These are phyloP conservation scores for Raffaelea albimanens DNA, from an alignment of 2,329 filamentous ascomycete species.

Conservation along the genomic window DNA sequence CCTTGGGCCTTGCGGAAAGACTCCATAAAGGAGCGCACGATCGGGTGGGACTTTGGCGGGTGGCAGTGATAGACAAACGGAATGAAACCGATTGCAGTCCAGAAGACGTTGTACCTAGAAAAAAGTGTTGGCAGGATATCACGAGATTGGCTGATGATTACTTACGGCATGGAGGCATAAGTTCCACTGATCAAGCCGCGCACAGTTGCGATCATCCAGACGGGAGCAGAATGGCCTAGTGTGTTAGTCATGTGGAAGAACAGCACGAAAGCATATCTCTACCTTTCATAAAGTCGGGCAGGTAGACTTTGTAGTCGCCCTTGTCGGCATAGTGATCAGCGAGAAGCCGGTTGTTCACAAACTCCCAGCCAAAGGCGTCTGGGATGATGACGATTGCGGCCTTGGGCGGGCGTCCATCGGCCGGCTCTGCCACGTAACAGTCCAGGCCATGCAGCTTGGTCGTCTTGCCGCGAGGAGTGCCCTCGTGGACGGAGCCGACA, in stretches of 20 bases:
- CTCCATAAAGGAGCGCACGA: slow-evolving; percentile 27
- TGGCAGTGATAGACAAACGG: slow-evolving; percentile 24
- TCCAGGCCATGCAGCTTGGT: slow-evolving; percentile 37
- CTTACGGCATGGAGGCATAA: slow-evolving; percentile 21
- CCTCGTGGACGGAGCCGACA: slow-evolving; percentile 33
- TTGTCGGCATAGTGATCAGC: slow-evolving; percentile 45
- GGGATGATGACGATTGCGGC: slow-evolving; percentile 44
- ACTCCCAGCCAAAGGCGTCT: slow-evolving; percentile 46
- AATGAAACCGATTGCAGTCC: slow-evolving; percentile 17
- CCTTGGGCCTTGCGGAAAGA: slow-evolving; percentile 24
- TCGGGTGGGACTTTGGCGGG: slow-evolving; percentile 21
- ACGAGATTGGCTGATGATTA: too few relatives aligned
- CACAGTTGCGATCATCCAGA: slow-evolving; percentile 20
- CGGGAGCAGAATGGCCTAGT: slow-evolving; percentile 20
- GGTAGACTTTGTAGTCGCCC: slow-evolving; percentile 37
- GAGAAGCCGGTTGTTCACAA: slow-evolving; percentile 41
- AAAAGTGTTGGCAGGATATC: too few relatives aligned
- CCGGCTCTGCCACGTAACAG: slow-evolving; percentile 34
- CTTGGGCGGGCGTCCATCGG: slow-evolving; percentile 23
- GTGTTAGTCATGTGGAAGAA: not conserved
- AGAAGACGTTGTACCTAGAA: slow-evolving; percentile 17
- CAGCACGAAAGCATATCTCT: not conserved
- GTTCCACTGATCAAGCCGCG: slow-evolving; percentile 16
- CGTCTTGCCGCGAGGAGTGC: slow-evolving; percentile 32
- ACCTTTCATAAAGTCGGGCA: slow-evolving; percentile 47